Percentiles rank a stretch among this genome's conserved stretches.
phyloP scores from a whole-genome alignment of 495 filamentous ascomycete species.

The Tuber borchii region DNA sequence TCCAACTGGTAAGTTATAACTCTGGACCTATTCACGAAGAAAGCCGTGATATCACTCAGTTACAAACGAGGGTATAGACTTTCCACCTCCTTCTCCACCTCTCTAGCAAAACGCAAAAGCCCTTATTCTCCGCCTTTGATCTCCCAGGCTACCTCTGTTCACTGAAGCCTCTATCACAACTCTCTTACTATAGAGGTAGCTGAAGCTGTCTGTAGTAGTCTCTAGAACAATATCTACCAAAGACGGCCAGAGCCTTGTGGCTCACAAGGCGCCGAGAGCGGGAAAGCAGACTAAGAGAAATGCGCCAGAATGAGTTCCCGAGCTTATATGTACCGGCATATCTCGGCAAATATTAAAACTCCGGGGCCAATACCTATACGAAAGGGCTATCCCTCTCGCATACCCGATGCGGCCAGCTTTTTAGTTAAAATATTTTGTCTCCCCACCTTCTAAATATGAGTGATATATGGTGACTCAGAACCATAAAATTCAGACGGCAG shows the following conservation, averaged over 20 bases:
- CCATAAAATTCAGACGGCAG: background rate
- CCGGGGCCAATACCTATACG: background rate
- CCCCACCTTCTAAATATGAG: background rate
- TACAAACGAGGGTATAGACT: background rate
- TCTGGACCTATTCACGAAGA: background rate
- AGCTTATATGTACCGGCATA: background rate
- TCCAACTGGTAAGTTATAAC: background rate
- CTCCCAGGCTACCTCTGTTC: too few relatives aligned
- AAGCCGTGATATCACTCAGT: background rate
- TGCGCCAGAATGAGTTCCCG: background rate
- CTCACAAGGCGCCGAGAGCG: too few relatives aligned
- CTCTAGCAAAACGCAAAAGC: background rate
- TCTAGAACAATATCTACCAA: too few relatives aligned
- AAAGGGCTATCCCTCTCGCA: background rate
- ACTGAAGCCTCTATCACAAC: too few relatives aligned
- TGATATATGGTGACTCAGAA: background rate
- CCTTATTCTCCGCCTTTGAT: too few relatives aligned
- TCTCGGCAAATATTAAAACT: background rate
- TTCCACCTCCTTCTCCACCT: background rate
- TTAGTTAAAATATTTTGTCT: background rate
- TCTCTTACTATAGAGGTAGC: too few relatives aligned
- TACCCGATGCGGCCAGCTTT: background rate
- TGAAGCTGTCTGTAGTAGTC: too few relatives aligned
- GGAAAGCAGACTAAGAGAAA: background rate
- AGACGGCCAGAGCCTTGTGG: background rate